Percentiles rank a stretch among this genome's conserved stretches.
Evolutionary conservation across 2,329 filamentous ascomycete genomes (phyloP).

Genomic region (Neofusicoccum sp.): DNA sequence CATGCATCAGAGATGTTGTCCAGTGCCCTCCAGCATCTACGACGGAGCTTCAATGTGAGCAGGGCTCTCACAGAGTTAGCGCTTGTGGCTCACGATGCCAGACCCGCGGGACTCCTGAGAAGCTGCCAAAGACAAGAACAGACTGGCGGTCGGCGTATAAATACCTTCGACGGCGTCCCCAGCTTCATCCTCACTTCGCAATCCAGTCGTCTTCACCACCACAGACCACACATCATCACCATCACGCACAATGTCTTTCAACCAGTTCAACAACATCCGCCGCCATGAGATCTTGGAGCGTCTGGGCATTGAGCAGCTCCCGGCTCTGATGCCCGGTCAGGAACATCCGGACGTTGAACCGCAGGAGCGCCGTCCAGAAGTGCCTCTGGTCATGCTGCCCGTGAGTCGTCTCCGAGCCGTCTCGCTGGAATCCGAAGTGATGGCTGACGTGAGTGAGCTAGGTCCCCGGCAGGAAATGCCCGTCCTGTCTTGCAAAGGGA

Average conservation of each 20-base stretch:
- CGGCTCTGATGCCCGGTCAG: conserved; percentile 11
- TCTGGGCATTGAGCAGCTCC: conserved; percentile 19
- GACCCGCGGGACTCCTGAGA: background rate
- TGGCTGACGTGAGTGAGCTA: conserved; percentile 19
- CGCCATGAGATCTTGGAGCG: conserved; percentile 19
- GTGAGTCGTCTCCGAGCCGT: conserved; percentile 23
- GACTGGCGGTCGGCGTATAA: conserved; percentile 14
- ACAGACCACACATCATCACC: background rate
- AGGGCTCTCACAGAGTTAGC: conserved; percentile 11
- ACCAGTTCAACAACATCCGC: conserved; percentile 17
- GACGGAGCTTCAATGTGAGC: conserved; percentile 13
- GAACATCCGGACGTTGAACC: conserved; percentile 6
- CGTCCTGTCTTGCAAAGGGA: conserved; percentile 39
- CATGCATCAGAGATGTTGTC: conserved; percentile 12
- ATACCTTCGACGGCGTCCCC: conserved; percentile 9
- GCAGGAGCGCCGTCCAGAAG: conserved; percentile 20
- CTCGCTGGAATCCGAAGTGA: background rate
- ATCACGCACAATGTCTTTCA: conserved; percentile 18
- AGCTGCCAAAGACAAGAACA: background rate
- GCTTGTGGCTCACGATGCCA: conserved; percentile 50
- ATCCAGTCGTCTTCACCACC: background rate
- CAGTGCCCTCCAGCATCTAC: conserved; percentile 6
- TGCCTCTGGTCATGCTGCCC: conserved; percentile 35
- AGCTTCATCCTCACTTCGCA: background rate
- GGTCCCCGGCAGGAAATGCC: conserved; percentile 41